Evolutionary conservation across 2,329 filamentous ascomycete species (phyloP).

Genomic region (Clarireedia monteithiana): DNA sequence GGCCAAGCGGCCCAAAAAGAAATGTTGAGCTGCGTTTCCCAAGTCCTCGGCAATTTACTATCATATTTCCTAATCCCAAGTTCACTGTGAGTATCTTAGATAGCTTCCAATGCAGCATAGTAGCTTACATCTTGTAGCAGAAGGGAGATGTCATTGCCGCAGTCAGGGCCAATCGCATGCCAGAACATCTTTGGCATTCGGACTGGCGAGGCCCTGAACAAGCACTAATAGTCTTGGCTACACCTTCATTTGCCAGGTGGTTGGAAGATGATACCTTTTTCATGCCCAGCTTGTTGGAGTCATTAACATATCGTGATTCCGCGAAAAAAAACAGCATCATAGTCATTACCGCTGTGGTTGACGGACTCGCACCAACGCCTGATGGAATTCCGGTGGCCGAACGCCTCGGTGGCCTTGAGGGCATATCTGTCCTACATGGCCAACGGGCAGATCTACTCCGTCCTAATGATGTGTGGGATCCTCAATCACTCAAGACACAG

Average conservation of each 20-base stretch:
- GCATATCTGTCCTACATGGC: constrained; percentile 47
- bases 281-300: constrained; percentile 21
- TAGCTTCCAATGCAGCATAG: not conserved
- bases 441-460: constrained; percentile 32
- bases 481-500: not conserved
- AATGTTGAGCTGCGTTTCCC: not conserved
- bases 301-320: constrained; percentile 3
- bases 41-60: constrained; percentile 7
- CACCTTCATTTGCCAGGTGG: constrained; percentile 26
- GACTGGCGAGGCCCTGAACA: not conserved
- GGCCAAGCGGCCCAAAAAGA: too few species aligned
- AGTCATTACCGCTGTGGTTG: constrained; percentile 46
- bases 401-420: constrained; percentile 24
- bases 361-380: constrained; percentile 37
- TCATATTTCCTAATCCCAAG: constrained; percentile 5
- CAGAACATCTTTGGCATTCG: not conserved
- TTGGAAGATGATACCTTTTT: constrained; percentile 25
- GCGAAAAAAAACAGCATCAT: constrained; percentile 12
- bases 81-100: not conserved
- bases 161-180: not conserved
- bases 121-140: constrained; percentile 5
- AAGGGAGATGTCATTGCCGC: not conserved
- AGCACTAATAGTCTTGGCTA: constrained; percentile 28
- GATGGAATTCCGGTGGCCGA: constrained; percentile 7
- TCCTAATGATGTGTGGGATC: not conserved